Conservation (phyloP, 2,329 filamentous ascomycete species). For the Nemania abortiva region DNA sequence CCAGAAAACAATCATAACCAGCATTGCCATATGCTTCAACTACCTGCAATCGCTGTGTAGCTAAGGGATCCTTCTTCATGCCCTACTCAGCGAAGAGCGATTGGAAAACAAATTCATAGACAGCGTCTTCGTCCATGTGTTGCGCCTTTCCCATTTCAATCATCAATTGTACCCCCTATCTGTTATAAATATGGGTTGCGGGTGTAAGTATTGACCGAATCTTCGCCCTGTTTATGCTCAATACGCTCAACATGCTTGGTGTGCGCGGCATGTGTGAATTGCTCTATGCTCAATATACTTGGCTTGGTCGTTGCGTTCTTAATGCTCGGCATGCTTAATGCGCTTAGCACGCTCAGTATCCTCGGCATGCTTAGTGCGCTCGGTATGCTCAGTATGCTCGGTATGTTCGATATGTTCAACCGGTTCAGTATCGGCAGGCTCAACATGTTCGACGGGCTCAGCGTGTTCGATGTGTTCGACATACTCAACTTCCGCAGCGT, state of each 20-base stretch:
- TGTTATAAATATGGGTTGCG: conserved; percentile 1
- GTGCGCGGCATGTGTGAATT: neutral
- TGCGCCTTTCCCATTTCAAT: conserved; percentile 8
- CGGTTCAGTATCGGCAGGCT: no score
- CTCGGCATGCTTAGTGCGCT: neutral
- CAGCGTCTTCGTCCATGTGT: neutral
- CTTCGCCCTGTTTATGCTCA: neutral
- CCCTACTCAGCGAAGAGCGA: neutral
- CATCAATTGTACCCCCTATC: neutral
- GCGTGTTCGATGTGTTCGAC: neutral
- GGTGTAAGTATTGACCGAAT: neutral
- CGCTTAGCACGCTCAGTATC: no score
- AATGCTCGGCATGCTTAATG: neutral
- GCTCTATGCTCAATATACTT: neutral
- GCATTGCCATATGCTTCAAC: neutral
- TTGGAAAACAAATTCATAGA: neutral
- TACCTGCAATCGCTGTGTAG: conserved; percentile 11
- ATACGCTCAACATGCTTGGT: neutral
- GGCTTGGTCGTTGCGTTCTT: neutral
- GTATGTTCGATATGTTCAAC: no score
- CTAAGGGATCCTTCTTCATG: neutral
- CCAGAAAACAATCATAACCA: neutral
- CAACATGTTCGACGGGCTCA: no score
- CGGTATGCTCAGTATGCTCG: neutral
- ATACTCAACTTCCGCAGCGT: neutral